Percentiles rank a stretch among this genome's conserved stretches.
Conservation (phyloP, 2,329 filamentous ascomycete species). For the Penicillium sp. region DNA sequence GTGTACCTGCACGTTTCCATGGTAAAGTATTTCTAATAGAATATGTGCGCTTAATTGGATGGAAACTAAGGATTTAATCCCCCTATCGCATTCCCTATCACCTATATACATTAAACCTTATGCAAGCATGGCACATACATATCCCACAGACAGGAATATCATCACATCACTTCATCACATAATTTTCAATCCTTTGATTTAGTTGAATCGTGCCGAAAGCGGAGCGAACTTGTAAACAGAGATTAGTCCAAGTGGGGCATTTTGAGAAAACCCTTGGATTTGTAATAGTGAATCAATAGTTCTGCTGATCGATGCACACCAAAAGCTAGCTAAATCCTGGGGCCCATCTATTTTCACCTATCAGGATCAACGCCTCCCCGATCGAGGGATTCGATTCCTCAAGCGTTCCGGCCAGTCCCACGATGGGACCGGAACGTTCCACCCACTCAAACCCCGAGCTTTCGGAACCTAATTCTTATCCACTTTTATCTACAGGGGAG, state of each 20-base stretch:
- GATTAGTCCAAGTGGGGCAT: not conserved
- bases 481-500: not conserved
- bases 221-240: not conserved
- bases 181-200: not conserved
- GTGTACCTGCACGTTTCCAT: not conserved
- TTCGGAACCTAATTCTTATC: not conserved
- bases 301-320: not conserved
- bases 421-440: not conserved
- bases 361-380: not conserved
- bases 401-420: not conserved
- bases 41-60: not conserved
- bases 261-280: not conserved
- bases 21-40: not conserved
- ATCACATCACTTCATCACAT: not conserved
- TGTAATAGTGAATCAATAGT: conserved; percentile 3
- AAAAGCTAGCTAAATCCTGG: not conserved
- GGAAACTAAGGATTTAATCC: not conserved
- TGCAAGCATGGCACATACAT: not conserved
- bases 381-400: not conserved
- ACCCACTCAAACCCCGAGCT: not conserved
- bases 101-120: not conserved
- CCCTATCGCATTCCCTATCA: not conserved
- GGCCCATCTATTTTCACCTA: not conserved
- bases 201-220: not conserved
- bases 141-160: not conserved